Conservation (phyloP, 2,329 filamentous ascomycete genomes). For the Fusarium sp. region DNA sequence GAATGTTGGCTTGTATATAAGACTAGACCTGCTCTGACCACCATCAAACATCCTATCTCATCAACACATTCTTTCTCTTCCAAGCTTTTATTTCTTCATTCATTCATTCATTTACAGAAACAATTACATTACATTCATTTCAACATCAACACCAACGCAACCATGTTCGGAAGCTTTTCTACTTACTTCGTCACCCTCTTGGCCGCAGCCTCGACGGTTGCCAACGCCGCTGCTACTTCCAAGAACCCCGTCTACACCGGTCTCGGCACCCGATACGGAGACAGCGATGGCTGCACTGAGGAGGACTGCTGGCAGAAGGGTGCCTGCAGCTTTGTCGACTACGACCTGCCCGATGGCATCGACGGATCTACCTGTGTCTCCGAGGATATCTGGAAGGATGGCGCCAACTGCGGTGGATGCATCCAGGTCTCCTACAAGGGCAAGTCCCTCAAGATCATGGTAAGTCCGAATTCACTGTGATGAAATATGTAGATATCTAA, state of each 20-base stretch:
- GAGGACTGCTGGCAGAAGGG: constrained; percentile 15
- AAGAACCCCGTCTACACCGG: not conserved
- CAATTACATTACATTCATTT: not conserved
- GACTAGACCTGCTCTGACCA: not conserved
- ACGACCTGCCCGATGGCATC: constrained; percentile 4
- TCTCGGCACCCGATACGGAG: constrained; percentile 7
- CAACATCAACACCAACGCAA: not conserved
- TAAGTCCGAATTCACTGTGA: not conserved
- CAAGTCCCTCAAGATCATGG: constrained; percentile 14
- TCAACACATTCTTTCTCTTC: constrained; percentile 13
- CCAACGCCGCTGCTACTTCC: not conserved
- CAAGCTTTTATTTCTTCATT: not conserved
- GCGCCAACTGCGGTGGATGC: constrained; percentile 13
- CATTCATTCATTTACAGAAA: not conserved
- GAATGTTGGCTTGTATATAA: not conserved
- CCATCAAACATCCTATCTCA: not conserved
- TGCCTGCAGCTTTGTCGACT: constrained; percentile 15
- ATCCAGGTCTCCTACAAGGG: constrained; percentile 1
- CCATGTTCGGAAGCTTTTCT: not conserved
- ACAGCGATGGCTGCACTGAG: constrained; percentile 5
- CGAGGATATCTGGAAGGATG: constrained; percentile 13
- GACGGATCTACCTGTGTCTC: constrained; percentile 11
- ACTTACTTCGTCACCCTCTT: constrained; percentile 3
- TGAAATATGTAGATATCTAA: not conserved
- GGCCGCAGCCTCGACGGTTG: constrained; percentile 12